Base-by-base conservation (phyloP, 2,329 filamentous ascomycete species). In the Penicillium sp. region DNA sequence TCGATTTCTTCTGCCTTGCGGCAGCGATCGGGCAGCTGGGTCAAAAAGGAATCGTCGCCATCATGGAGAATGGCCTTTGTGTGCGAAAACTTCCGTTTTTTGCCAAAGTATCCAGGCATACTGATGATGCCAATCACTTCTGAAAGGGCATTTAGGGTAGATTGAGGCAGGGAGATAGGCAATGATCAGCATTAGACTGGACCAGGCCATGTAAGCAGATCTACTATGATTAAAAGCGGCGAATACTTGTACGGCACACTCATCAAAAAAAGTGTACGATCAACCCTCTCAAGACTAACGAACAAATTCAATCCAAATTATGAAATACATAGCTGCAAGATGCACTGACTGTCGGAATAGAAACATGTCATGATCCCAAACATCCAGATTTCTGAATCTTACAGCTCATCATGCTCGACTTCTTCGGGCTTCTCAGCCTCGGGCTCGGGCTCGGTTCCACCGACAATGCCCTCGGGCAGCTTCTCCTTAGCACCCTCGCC, bases 401-500 rank as follows among this genome's bases (percentile, higher is more conserved):
- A 76, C 63, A 76, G 72, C 57, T 83, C 77, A 35, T 79, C 77
- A 58, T 81, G 77, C 26, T 77, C 74, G 19, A 68, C 68, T 13
- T 77, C 68, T 19, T 75, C 67, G 19, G 65, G 54, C 41, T 61
- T 60, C 47, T 65, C 60, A 44, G 65, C 31, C 37, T 69, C 57
- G 21, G 58, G 24, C 56, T 68, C 61, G 24, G 58, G 31, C 56
- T 68, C 61, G 48, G 68, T 65, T 21, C 71, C 75, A 19, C 70
- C 70, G 31, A 88, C 70, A 44, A 90, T 67, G 2, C 81, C 83
- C 57, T 84, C 82, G 0, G 90, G 90, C 43, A 95, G 73, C 77
- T 87, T 90, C 67, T 86, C 82, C 81, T 93, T 97, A 57, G 83
- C 78, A 2, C 91, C 90, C 70, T 98, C 93, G 52, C 93, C 91